Evolutionary conservation across 1,139 yeast genomes (phyloP), one percentile per base, ranked within the genome.

Genomic region (Meyerozyma elateridarum): DNA sequence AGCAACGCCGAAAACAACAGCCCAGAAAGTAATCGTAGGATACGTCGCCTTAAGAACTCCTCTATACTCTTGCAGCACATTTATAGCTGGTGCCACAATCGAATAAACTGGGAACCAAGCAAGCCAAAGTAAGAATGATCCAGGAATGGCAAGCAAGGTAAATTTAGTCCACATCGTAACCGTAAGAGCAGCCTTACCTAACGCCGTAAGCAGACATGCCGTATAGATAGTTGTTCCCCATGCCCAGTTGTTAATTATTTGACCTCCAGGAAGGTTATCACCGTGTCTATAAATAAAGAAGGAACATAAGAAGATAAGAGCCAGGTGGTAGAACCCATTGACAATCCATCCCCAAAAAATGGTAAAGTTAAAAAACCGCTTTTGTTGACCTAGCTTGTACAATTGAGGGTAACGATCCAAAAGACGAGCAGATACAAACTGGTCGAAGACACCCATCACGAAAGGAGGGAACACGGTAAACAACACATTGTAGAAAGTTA

Each of bases 281-380:
- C 93, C 91, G 49, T 74, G 72, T 36, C 70, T 61, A 55, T 82
- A 88, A 28, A 89, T 80, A 46, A 77, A 73, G 36, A 72, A 71
- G 8, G 87, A 70, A 22, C 93, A 81, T 28, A 89, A 61, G 55
- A 82, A 93, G 11, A 88, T 80, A 8, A 93, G 65, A 2, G 88
- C 85, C 7, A 96, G 87, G 54, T 93, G 99, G 58, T 76, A 93
- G 51, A 93, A 91, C 1, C 98, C 99, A 56, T 93, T 93, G 31
- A 79, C 63, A 33, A 91, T 84, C 98, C 98, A 93, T 17, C 95
- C 87, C 97, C 97, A 91, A 56, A 93, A 93, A 29, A 88, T 89
- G 6, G 78, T 70, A 6, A 88, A 95, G 45, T 91, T 91, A 65
- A 93, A 85, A 51, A 91, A 91, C 37, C 76, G 79, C 21, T 94